Evolutionary conservation across 495 filamentous ascomycete species (phyloP), one percentile per base, ranked within the genome.

Genomic region (Amorphotheca resinae): DNA sequence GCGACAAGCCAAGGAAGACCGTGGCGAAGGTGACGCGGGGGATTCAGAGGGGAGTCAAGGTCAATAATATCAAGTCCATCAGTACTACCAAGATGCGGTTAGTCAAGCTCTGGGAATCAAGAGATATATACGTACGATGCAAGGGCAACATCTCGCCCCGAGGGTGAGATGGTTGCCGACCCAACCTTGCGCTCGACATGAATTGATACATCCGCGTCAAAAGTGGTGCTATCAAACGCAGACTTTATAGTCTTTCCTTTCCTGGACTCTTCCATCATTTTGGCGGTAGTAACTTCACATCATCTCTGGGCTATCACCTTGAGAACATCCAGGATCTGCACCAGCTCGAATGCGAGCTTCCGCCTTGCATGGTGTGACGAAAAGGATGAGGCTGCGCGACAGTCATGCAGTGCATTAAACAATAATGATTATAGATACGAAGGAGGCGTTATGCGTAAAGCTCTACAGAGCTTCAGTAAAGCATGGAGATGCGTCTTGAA

Each of bases 1-100:
- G 88, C 86, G 3, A 96, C 88, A 39, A 93, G 78, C 86, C 88
- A 95, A n/a, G 83, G 80, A 6, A 85, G 80, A 28, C 84, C 79
- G 58, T 95, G 84, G 47, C 80, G 79, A 20, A 96, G 76, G 54
- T 88, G 78, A 9, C 87, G 79, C 23, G 89, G 89, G 11, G 84
- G 84, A 38, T 81, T 89, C 60, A 85, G 89, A 11, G 87, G 87
- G 11, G 77, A 87, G 63, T 96, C 89, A 33, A 96, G 72, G 50
- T 96, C 89, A 44, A 96, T 87, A 53, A 96, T 83, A 62, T 91
- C 80, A 25, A 96, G 74, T 20, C 88, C 89, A 49, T 89, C 70
- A 18, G 74, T 75, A n/a, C 74, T 77, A 53, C 25, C 33, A 20
- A 31, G 0, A 30, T 1, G 39, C 36, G 12, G 42, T 32, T 14